Conservation (phyloP, 164 flowering plant genomes). For the Tinospora cordifolia region DNA sequence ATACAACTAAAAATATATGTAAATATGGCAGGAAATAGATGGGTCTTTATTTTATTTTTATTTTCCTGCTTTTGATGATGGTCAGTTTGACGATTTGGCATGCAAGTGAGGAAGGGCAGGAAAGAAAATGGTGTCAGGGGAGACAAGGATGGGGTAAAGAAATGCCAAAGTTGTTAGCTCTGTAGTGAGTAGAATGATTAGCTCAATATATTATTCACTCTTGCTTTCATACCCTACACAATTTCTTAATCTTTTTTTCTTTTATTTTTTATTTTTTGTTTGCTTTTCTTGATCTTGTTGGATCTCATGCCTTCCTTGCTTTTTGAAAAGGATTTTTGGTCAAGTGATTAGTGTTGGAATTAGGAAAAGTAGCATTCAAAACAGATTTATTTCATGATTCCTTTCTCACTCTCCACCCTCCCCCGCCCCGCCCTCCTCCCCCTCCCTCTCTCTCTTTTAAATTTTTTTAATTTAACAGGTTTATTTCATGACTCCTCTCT, state of each 20-base stretch:
- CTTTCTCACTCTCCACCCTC: constrained; percentile 10
- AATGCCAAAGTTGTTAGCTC: not conserved
- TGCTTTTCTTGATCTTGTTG: constrained; percentile 3
- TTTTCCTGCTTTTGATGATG: not conserved
- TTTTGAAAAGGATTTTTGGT: constrained; percentile 12
- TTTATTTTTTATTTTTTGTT: not conserved
- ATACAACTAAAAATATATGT: too few species aligned
- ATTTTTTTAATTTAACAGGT: too few species aligned
- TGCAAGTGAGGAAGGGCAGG: not conserved
- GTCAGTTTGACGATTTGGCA: constrained; percentile 4
- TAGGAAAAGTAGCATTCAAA: constrained; percentile 12
- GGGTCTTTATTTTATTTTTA: not conserved
- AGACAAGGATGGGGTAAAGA: not conserved
- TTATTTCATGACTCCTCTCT: too few species aligned
- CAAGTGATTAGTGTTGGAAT: constrained; percentile 8
- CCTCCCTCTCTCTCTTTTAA: too few species aligned
- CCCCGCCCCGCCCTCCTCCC: too few species aligned
- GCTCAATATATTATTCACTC: constrained; percentile 4
- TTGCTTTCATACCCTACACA: not conserved
- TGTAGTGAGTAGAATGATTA: constrained; percentile 11
- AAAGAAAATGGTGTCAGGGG: constrained; percentile 1
- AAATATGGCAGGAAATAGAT: not conserved
- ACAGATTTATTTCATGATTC: constrained; percentile 5
- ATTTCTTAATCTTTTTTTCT: not conserved
- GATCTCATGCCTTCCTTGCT: constrained; percentile 7